These are phyloP conservation scores for Leishmania mexicana DNA, from an alignment of 208 protist genomes.

Conservation along the genomic window DNA sequence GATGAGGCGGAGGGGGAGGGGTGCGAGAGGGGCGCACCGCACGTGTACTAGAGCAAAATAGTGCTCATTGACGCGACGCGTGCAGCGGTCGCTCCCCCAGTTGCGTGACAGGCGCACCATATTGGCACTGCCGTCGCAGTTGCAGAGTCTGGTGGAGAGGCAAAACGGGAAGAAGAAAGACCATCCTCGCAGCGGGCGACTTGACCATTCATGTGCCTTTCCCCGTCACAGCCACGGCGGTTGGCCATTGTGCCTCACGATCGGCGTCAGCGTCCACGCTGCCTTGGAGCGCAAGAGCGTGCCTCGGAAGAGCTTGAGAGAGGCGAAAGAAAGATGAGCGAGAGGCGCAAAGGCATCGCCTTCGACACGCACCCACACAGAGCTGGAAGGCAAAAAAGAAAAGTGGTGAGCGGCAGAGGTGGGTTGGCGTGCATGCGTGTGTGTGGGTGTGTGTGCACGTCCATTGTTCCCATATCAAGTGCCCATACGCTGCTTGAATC, in stretches of 20 bases:
- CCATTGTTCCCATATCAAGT: not conserved
- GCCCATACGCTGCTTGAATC: not conserved
- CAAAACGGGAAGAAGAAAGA: not conserved
- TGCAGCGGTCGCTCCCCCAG: not conserved
- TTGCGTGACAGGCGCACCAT: not conserved
- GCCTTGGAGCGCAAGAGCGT: not conserved
- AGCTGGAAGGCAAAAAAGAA: conserved; percentile 17
- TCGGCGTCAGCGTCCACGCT: not conserved
- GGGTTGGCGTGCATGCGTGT: not conserved
- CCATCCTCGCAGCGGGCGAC: not conserved
- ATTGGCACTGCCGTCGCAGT: not conserved
- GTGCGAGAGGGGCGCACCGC: not conserved
- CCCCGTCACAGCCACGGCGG: too few relatives aligned
- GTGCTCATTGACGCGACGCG: not conserved
- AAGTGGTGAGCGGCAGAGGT: not conserved
- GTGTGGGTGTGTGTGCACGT: not conserved
- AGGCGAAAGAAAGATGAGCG: not conserved
- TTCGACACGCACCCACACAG: not conserved
- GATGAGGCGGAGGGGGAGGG: too few relatives aligned
- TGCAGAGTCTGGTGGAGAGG: not conserved
- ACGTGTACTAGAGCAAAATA: not conserved
- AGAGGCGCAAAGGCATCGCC: not conserved
- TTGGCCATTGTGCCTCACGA: not conserved
- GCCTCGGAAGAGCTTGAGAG: not conserved
- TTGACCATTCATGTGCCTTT: not conserved